Base-by-base conservation (phyloP, 2,329 filamentous ascomycete genomes). In the Clarireedia homoeocarpa region DNA sequence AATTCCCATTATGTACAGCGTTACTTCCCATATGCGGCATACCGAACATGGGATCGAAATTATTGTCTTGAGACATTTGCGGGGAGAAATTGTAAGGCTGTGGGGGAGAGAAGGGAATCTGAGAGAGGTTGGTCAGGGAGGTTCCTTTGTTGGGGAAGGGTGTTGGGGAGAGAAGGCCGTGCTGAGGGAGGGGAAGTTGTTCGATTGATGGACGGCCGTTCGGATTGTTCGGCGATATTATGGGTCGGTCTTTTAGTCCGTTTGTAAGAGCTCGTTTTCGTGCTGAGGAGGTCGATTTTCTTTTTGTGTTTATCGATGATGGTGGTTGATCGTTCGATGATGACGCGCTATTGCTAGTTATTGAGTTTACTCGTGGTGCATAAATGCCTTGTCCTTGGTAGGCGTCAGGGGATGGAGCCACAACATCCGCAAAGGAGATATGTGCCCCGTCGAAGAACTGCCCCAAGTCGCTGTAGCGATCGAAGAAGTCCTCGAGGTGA, bases 401-500 rank as follows among this genome's bases (percentile, higher is more conserved):
- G 53, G 77, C 74, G 63, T 87, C 82, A 14, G 80, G 74, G 2
- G 78, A 72, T 45, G 79, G 78, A 14, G 84, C 72, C 2, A 78
- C 71, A 1, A 86, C 78, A 63, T 92, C 88, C 1, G 80, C 73
- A 53, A 94, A 81, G 15, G 81, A 85, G 39, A 92, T 75, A 65
- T 91, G 88, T 1, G 87, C 84, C 1, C 86, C 82, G 64, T 94
- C 88, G 54, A 94, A 88, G 5, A 74, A 74, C 0, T 78, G 76
- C 1, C 76, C 75, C 46, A 83, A 75, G 57, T 78, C 80, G 0
- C 74, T 72, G 58, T 95, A 95, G 27, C 90, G 79, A 63, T 94
- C 88, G 63, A 94, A 91, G 70, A 95, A 95, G 67, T 94, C 88
- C 61, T 94, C 89, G 14, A 91, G 79, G 59, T 94, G 88, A 65